Evolutionary conservation across 176 grass and related monocot genomes (phyloP), one percentile per base, ranked within the genome.

Genomic region (Carex kokanica): DNA sequence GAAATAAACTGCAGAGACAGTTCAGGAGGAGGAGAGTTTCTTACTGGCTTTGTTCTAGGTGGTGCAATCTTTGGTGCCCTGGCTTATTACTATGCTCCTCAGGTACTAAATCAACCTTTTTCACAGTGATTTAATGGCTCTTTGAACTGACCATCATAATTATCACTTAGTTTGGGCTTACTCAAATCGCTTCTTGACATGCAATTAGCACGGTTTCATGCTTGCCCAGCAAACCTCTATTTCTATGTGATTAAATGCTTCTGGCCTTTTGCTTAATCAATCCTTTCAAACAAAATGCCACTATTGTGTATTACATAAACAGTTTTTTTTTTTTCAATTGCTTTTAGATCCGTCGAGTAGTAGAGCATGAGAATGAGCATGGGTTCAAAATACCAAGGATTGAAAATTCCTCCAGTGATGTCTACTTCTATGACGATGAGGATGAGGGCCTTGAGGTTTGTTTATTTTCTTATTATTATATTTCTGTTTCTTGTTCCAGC

Each of bases 41-140:
- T 90, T 63, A 81, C 88, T 72, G 88, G 88, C 14, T 90, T 90
- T 72, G 74, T 86, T 74, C 79, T 90, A 24, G 88, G 88, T 64
- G 88, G 88, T 79, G 88, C 85, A 20, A 64, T 90, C 59, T 84
- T 86, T 64, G 88, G 88, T 63, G 79, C 88, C 20, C 66, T 90
- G 45, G 29, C 88, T 6, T 90, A 87, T 80, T 81, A 84, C 74
- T 90, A 84, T 83, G 84, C 88, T 57, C 88, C 88, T 18, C 88
- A 90, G 81, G 88, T 90, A 77, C 74, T 14, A 54, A 74, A 51
- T 65, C 43, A 78, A 55, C 54, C 56, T 74, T 71, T 36, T 60
- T 57, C 20, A 64, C 16, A 27, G 43, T 11, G 40, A 59, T 57
- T 40, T 69, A 59, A 13, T 81, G 9, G n/a, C 2, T 81, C 16